These are phyloP conservation scores for Candida boleticola DNA, from an alignment of 805 yeast genomes.

Conservation along the genomic window DNA sequence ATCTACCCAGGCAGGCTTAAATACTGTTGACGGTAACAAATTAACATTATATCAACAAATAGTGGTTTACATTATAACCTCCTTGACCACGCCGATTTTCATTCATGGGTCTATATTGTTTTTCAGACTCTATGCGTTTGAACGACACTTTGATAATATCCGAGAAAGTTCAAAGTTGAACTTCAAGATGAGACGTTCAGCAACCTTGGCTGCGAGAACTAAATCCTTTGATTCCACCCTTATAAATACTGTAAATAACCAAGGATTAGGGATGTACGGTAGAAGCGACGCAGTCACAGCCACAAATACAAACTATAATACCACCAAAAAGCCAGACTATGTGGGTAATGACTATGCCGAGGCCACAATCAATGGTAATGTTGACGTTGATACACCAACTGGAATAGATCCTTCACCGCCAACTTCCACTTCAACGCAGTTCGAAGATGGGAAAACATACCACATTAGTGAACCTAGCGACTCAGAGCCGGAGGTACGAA, in stretches of 20 bases:
- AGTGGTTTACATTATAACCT: constrained; percentile 57
- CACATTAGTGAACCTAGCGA: constrained; percentile 4
- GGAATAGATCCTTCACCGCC: constrained; percentile 7
- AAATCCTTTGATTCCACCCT: constrained; percentile 26
- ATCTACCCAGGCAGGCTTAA: constrained; percentile 88
- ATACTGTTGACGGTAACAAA: constrained; percentile 68
- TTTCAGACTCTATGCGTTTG: constrained; percentile 85
- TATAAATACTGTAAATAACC: constrained; percentile 21
- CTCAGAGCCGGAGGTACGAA: neutral
- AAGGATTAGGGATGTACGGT: constrained; percentile 27
- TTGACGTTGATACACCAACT: neutral
- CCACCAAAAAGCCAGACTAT: neutral
- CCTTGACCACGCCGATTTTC: constrained; percentile 81
- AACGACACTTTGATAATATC: constrained; percentile 80
- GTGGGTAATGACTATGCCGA: neutral
- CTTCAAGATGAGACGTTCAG: constrained; percentile 77
- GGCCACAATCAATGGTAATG: neutral
- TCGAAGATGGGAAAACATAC: neutral
- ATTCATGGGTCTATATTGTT: constrained; percentile 79
- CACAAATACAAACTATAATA: neutral
- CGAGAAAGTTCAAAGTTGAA: constrained; percentile 73
- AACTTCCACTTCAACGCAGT: neutral
- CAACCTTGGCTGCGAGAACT: constrained; percentile 60
- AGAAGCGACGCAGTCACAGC: neutral
- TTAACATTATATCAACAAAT: constrained; percentile 79